These are phyloP conservation scores for Miamiensis avidus DNA, from an alignment of 169 alveolate species.

Conservation along the genomic window DNA sequence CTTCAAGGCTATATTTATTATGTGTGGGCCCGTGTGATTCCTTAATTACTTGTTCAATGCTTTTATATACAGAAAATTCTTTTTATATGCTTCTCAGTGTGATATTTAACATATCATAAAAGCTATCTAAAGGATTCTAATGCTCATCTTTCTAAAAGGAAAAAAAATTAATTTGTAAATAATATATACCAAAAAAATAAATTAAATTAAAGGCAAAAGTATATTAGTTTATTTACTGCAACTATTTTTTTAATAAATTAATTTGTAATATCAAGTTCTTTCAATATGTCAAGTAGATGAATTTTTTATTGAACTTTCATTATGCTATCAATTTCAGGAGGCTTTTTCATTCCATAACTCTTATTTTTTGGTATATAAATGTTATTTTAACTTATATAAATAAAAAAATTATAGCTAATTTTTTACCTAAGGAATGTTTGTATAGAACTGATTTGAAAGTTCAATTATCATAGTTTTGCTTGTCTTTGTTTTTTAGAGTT, in stretches of 20 bases:
- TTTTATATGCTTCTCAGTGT: neutral
- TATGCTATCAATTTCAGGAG: slow-evolving; percentile 72
- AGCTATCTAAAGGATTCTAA: slow-evolving; percentile 47
- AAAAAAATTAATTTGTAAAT: slow-evolving; percentile 7
- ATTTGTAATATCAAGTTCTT: slow-evolving; percentile 66
- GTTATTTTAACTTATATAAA: neutral
- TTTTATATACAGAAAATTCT: neutral
- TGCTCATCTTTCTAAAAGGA: slow-evolving; percentile 10
- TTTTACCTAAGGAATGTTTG: slow-evolving; percentile 62
- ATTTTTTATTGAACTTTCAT: slow-evolving; percentile 70
- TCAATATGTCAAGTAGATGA: slow-evolving; percentile 62
- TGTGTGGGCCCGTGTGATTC: slow-evolving; percentile 51
- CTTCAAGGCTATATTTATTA: slow-evolving; percentile 25
- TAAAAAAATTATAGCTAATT: too few species aligned
- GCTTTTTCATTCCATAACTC: slow-evolving; percentile 81
- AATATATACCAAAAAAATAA: slow-evolving; percentile 21
- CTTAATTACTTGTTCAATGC: slow-evolving; percentile 12
- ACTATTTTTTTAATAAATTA: slow-evolving; percentile 32
- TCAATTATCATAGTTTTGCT: slow-evolving; percentile 49
- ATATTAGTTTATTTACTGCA: slow-evolving; percentile 20
- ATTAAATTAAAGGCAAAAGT: neutral
- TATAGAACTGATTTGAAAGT: slow-evolving; percentile 73
- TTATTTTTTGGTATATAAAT: slow-evolving; percentile 22
- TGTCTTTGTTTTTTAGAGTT: slow-evolving; percentile 24
- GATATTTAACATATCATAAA: slow-evolving; percentile 38